Conservation (phyloP, 768 basidiomycete genomes). For the Sistotremastrum suecicum region DNA sequence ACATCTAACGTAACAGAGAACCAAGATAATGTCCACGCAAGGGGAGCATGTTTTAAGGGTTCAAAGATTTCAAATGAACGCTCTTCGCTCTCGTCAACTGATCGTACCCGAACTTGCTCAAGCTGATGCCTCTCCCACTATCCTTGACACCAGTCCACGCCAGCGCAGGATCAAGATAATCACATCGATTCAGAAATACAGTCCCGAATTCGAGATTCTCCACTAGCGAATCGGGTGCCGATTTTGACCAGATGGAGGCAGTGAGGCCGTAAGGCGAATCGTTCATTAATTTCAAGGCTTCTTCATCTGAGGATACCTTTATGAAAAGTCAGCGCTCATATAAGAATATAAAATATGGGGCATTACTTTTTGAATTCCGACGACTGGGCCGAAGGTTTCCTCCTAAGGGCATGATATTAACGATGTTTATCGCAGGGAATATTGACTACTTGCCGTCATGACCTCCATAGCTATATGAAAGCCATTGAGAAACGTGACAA, state of each 20-base stretch:
- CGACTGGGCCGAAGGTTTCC: constrained; percentile 86
- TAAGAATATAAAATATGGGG: neutral
- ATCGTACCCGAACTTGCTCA: constrained; percentile 83
- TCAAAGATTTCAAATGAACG: constrained; percentile 52
- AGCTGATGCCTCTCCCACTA: constrained; percentile 80
- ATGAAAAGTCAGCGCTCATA: neutral
- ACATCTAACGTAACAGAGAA: no score
- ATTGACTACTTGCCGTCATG: constrained; percentile 49
- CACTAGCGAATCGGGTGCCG: constrained; percentile 46
- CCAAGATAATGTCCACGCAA: no score
- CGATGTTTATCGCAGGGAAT: neutral
- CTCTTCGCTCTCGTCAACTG: constrained; percentile 72
- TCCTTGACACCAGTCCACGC: constrained; percentile 93
- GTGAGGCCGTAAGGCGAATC: constrained; percentile 93
- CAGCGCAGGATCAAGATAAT: constrained; percentile 84
- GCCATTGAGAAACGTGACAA: constrained; percentile 2
- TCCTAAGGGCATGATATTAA: constrained; percentile 27
- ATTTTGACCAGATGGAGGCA: constrained; percentile 87
- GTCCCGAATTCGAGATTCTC: constrained; percentile 79
- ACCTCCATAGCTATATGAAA: constrained; percentile 63
- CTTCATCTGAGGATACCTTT: constrained; percentile 71
- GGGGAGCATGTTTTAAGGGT: no score
- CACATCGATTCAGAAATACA: constrained; percentile 88
- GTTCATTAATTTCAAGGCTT: constrained; percentile 87
- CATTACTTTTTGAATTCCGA: constrained; percentile 82